Evolutionary conservation across 768 basidiomycete species (phyloP).

Genomic region (Naganishia friedmannii): DNA sequence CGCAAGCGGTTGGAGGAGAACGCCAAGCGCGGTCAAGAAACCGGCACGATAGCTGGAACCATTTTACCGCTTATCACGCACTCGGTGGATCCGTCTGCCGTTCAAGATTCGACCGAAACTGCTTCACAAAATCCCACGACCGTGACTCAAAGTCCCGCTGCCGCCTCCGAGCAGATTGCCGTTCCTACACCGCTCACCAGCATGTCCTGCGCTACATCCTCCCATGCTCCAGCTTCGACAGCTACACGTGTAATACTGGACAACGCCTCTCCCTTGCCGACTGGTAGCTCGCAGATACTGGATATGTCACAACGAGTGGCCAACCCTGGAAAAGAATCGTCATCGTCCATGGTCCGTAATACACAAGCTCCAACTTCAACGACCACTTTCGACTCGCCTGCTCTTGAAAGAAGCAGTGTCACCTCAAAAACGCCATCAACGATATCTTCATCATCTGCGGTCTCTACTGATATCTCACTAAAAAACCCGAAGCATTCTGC

Average conservation of each 20-base stretch:
- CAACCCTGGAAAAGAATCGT: not conserved
- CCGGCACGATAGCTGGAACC: not conserved
- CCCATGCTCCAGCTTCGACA: not conserved
- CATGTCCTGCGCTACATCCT: not conserved
- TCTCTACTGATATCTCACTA: not conserved
- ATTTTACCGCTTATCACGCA: not conserved
- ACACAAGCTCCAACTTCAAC: not conserved
- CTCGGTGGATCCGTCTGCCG: not conserved
- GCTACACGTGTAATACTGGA: not conserved
- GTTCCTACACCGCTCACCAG: not conserved
- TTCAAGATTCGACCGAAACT: not conserved
- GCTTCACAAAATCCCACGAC: not conserved
- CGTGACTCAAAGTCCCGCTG: not conserved
- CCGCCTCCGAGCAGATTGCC: not conserved
- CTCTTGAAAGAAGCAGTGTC: not conserved
- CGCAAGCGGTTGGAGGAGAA: constrained; percentile 17
- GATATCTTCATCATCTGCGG: not conserved
- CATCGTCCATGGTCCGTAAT: not conserved
- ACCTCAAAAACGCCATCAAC: constrained; percentile 17
- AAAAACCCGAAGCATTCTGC: not conserved
- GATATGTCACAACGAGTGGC: not conserved
- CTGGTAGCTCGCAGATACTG: not conserved
- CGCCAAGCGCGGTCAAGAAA: constrained; percentile 11
- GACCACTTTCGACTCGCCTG: not conserved
- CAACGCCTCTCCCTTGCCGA: not conserved